These are phyloP conservation scores for Didymella arachidicola DNA, from an alignment of 2,329 filamentous ascomycete species.

Conservation along the genomic window DNA sequence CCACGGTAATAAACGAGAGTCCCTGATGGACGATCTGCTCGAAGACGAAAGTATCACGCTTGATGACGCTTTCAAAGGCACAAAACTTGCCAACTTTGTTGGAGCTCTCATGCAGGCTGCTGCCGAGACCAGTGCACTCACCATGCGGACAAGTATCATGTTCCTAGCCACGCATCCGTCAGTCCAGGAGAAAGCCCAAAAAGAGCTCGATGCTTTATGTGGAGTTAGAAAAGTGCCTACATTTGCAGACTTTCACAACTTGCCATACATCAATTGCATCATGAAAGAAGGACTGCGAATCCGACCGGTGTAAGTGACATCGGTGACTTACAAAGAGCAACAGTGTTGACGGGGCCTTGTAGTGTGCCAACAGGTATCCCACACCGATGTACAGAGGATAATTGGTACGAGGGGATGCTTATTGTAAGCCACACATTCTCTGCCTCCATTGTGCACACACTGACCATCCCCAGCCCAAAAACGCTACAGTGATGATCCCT, in stretches of 20 bases:
- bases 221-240: constrained; percentile 28
- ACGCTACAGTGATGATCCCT: constrained; percentile 42
- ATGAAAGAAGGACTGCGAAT: constrained; percentile 40
- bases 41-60: constrained; percentile 24
- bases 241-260: constrained; percentile 35
- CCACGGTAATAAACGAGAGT: constrained; percentile 32
- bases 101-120: constrained; percentile 33
- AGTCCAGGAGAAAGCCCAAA: constrained; percentile 33
- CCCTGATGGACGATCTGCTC: constrained; percentile 38
- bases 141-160: constrained; percentile 32
- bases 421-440: constrained; percentile 19
- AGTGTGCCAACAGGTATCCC: constrained; percentile 36
- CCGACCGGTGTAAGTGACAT: constrained; percentile 34
- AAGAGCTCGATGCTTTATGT: constrained; percentile 31
- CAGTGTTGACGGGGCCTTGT: constrained; percentile 11
- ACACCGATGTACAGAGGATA: constrained; percentile 34
- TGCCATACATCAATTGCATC: constrained; percentile 43
- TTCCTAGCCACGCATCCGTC: constrained; percentile 34
- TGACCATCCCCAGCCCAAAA: constrained; percentile 27
- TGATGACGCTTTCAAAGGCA: constrained; percentile 24
- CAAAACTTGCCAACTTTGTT: constrained; percentile 30
- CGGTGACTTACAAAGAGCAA: not conserved
- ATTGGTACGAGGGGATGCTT: constrained; percentile 43
- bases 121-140: constrained; percentile 31
- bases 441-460: not conserved